Percentiles rank a stretch among this genome's conserved stretches.
Evolutionary conservation across 2,329 filamentous ascomycete genomes (phyloP).

Genomic region (Alternaria arbusti): DNA sequence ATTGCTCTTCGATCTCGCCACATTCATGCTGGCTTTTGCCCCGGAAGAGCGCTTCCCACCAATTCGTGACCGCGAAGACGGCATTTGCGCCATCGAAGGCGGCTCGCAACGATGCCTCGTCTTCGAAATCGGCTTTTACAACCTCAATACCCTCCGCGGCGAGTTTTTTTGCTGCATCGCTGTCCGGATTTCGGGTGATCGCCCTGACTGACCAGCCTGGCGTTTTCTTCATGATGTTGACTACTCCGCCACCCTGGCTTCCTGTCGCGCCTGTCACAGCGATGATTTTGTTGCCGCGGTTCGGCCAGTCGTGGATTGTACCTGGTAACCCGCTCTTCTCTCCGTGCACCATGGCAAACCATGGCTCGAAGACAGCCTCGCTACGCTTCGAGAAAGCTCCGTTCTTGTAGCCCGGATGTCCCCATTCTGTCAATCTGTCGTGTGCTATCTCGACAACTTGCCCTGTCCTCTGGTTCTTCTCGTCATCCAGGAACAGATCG

Average conservation of each 20-base stretch:
- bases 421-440: slow-evolving; percentile 47
- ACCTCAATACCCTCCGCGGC: slow-evolving; percentile 27
- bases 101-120: slow-evolving; percentile 22
- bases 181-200: slow-evolving; percentile 26
- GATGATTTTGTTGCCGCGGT: slow-evolving; percentile 24
- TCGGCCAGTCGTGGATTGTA: slow-evolving; percentile 38
- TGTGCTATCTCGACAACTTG: slow-evolving; percentile 54
- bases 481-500: slow-evolving; percentile 51
- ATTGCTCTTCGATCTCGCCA: slow-evolving; percentile 47
- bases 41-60: slow-evolving; percentile 45
- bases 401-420: slow-evolving; percentile 48
- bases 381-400: slow-evolving; percentile 51
- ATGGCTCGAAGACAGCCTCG: slow-evolving; percentile 56
- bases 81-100: slow-evolving; percentile 30
- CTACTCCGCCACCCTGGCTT: slow-evolving; percentile 34
- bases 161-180: slow-evolving; percentile 30
- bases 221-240: slow-evolving; percentile 32
- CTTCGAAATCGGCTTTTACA: slow-evolving; percentile 27
- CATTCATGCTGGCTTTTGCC: slow-evolving; percentile 42
- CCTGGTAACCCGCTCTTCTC: slow-evolving; percentile 52
- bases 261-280: slow-evolving; percentile 39
- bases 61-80: slow-evolving; percentile 53
- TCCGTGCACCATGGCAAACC: slow-evolving; percentile 54
- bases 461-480: slow-evolving; percentile 49
- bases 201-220: slow-evolving; percentile 33